phyloP scores from a whole-genome alignment of 2,329 filamentous ascomycete genomes.

The Cadophora sp. region DNA sequence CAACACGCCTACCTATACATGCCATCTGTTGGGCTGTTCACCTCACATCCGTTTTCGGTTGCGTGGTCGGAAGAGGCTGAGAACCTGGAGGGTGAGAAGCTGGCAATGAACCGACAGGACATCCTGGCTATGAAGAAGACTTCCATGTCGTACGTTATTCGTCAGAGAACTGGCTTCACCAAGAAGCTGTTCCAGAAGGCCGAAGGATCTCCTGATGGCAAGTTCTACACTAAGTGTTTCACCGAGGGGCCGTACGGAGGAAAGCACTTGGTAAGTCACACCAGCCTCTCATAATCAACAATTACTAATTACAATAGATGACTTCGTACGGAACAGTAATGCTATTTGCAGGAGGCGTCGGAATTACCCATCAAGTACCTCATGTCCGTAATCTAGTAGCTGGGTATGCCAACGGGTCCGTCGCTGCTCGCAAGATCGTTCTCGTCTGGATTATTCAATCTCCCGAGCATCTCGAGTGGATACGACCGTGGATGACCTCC shows the following conservation, averaged over 20 bases:
- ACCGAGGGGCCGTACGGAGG: slow-evolving; percentile 82
- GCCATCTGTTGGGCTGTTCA: slow-evolving; percentile 73
- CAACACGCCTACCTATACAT: slow-evolving; percentile 84
- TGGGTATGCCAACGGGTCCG: slow-evolving; percentile 71
- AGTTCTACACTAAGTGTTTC: slow-evolving; percentile 67
- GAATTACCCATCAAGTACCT: slow-evolving; percentile 80
- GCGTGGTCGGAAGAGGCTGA: slow-evolving; percentile 77
- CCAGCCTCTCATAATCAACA: not conserved
- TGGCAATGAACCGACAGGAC: slow-evolving; percentile 66
- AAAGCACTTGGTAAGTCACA: slow-evolving; percentile 54
- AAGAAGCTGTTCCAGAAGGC: slow-evolving; percentile 72
- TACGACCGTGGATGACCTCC: slow-evolving; percentile 82
- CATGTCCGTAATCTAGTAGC: slow-evolving; percentile 75
- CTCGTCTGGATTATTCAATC: slow-evolving; percentile 82
- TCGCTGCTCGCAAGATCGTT: slow-evolving; percentile 73
- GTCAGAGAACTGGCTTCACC: slow-evolving; percentile 77
- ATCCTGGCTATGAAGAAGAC: slow-evolving; percentile 66
- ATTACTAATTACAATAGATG: slow-evolving; percentile 58
- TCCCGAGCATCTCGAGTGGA: slow-evolving; percentile 84
- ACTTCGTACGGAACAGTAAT: slow-evolving; percentile 77
- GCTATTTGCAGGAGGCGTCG: slow-evolving; percentile 81
- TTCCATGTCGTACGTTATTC: slow-evolving; percentile 74
- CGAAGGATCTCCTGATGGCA: slow-evolving; percentile 63
- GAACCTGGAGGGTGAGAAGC: slow-evolving; percentile 56
- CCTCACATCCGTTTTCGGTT: slow-evolving; percentile 81